Evolutionary conservation across 1,284 basidiomycete genomes (phyloP), one percentile per base, ranked within the genome.

Genomic region (Vanrija sp.): DNA sequence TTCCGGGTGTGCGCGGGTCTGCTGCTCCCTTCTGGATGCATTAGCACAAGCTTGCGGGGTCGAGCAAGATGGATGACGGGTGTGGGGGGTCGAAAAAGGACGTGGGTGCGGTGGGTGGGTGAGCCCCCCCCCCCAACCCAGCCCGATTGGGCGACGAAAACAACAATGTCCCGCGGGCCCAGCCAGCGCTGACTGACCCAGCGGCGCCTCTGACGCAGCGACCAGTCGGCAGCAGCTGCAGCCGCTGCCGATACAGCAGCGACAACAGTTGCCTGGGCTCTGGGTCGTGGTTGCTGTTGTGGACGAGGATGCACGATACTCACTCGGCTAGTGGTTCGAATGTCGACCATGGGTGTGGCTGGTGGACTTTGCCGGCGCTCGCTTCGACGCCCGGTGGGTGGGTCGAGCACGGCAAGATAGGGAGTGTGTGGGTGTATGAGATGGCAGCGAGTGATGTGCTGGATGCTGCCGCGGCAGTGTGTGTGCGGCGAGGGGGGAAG

Each of bases 291-390:
- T 16, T 36, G 36, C 22, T 19, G 31, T 27, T 42, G 22, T 12
- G 14, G 25, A 10, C 23, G 3, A 43, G 41, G 35, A 35, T 39
- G 38, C 38, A 39, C 16, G 15, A 23, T 36, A 57, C 55, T 53
- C 51, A 57, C 55, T 24, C 55, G 39, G 31, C 41, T 49, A 38
- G 44, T 53, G 9, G 47, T 45, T 50, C 55, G 38, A 16, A 49
- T 45, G 47, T 57, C 55, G 48, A 57, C 55, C 55, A 57, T 57
- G 41, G 45, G 16, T 39, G 37, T 39, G 37, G n/a, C 19, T 39
- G 37, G 18, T 41, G 39, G 39, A 22, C 39, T 35, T 39, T 16
- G 36, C 16, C 23, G 43, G 41, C 49, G 49, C 35, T 39, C 14
- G 23, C 36, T 25, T 20, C 15, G 22, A 43, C 45, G 45, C 35